Evolutionary conservation across 495 filamentous ascomycete species (phyloP).

Genomic region (Xanthoparmelia taractica): DNA sequence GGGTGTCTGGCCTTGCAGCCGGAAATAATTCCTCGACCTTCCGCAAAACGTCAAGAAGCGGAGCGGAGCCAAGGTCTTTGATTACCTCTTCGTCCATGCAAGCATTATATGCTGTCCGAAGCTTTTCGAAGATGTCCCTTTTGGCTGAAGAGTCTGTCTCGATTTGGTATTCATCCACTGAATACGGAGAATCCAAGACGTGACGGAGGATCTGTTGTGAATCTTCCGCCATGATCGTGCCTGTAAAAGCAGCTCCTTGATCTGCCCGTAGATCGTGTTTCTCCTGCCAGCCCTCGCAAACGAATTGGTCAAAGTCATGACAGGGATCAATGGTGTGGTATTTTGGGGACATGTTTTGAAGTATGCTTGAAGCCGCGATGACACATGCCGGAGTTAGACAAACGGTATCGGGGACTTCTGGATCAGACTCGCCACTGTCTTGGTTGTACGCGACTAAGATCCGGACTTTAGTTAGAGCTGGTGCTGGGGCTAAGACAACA

Average conservation of each 20-base stretch:
- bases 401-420: slow-evolving; percentile 14
- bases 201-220: slow-evolving; percentile 53
- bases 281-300: slow-evolving; percentile 60
- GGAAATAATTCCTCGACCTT: slow-evolving; percentile 49
- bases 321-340: slow-evolving; percentile 60
- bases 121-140: slow-evolving; percentile 56
- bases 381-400: slow-evolving; percentile 60
- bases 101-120: slow-evolving; percentile 55
- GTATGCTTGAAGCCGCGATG: slow-evolving; percentile 58
- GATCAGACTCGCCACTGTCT: slow-evolving; percentile 3
- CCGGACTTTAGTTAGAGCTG: background rate
- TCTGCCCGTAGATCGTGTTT: slow-evolving; percentile 61
- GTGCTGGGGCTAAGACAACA: background rate
- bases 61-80: slow-evolving; percentile 45
- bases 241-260: slow-evolving; percentile 51
- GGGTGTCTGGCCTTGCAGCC: slow-evolving; percentile 23
- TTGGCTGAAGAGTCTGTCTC: slow-evolving; percentile 36
- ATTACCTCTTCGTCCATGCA: slow-evolving; percentile 55
- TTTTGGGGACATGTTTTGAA: slow-evolving; percentile 60
- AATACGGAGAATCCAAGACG: slow-evolving; percentile 53
- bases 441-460: slow-evolving; percentile 13
- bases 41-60: slow-evolving; percentile 44
- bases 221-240: slow-evolving; percentile 52
- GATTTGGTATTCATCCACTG: slow-evolving; percentile 35
- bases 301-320: slow-evolving; percentile 58